Evolutionary conservation across 2,329 filamentous ascomycete species (phyloP).

Genomic region (Plectosphaerella sp.): DNA sequence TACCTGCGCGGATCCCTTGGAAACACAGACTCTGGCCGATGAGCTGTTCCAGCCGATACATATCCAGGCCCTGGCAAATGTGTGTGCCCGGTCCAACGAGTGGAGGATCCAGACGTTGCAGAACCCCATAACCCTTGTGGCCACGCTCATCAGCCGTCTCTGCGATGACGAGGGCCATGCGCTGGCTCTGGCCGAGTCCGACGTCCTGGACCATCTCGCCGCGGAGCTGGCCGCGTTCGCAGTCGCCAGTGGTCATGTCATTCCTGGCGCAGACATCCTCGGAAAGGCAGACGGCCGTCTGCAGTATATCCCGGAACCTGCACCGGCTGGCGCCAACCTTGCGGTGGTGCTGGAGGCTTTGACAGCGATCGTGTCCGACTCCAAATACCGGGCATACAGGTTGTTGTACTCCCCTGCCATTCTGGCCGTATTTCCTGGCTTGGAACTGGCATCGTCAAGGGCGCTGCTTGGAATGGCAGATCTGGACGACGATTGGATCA

Average conservation of each 20-base stretch:
- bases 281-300: constrained; percentile 50
- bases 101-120: constrained; percentile 32
- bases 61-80: constrained; percentile 50
- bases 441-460: constrained; percentile 37
- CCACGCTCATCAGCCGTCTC: constrained; percentile 50
- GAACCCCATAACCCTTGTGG: constrained; percentile 57
- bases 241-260: constrained; percentile 62
- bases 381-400: constrained; percentile 71
- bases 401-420: constrained; percentile 66
- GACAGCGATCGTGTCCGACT: constrained; percentile 71
- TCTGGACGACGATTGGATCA: constrained; percentile 33
- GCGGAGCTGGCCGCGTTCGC: constrained; percentile 68
- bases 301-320: constrained; percentile 56
- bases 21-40: constrained; percentile 51
- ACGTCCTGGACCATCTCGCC: constrained; percentile 75
- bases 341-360: constrained; percentile 73
- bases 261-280: constrained; percentile 56
- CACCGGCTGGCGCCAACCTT: constrained; percentile 55
- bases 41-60: constrained; percentile 58
- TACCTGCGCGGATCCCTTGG: constrained; percentile 50
- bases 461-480: constrained; percentile 5
- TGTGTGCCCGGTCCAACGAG: background rate
- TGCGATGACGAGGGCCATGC: constrained; percentile 69
- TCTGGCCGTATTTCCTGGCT: constrained; percentile 62
- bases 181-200: constrained; percentile 63